Conservation (phyloP, 306 rosid genomes). For the Trichosanthes cucumerina region DNA sequence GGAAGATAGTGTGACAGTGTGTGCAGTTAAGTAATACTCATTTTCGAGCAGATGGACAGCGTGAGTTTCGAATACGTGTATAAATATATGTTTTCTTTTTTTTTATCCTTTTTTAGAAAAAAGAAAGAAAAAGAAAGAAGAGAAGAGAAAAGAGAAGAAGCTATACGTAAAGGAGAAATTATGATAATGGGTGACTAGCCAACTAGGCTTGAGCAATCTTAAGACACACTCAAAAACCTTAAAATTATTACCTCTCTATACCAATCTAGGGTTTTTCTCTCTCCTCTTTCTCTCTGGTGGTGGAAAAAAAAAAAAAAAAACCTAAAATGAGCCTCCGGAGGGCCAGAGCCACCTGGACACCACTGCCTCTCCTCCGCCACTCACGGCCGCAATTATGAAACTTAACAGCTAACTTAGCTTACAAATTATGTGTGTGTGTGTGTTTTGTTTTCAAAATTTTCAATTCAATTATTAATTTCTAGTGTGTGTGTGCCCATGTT, state of each 20-base stretch:
- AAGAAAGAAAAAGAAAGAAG: too few species aligned
- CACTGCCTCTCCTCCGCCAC: slow-evolving; percentile 1
- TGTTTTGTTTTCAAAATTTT: not conserved
- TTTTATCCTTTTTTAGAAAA: too few species aligned
- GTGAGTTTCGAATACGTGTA: too few species aligned
- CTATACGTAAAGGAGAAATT: not conserved
- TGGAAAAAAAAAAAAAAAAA: not conserved
- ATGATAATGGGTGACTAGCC: not conserved
- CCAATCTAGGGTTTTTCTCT: not conserved
- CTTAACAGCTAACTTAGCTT: not conserved
- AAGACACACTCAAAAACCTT: not conserved
- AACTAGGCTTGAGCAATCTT: not conserved
- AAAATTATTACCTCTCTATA: slow-evolving; percentile 1
- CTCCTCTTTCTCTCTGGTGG: not conserved
- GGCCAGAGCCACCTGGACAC: not conserved
- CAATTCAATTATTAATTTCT: not conserved
- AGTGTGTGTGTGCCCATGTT: not conserved
- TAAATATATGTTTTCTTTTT: too few species aligned
- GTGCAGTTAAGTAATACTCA: too few species aligned
- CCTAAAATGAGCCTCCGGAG: not conserved
- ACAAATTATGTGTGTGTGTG: not conserved
- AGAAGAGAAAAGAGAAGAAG: not conserved
- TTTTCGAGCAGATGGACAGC: too few species aligned
- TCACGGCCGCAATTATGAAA: not conserved
- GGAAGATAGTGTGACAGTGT: too few species aligned